Base-by-base conservation (phyloP, 306 rosid species). In the Fagus crenata region DNA sequence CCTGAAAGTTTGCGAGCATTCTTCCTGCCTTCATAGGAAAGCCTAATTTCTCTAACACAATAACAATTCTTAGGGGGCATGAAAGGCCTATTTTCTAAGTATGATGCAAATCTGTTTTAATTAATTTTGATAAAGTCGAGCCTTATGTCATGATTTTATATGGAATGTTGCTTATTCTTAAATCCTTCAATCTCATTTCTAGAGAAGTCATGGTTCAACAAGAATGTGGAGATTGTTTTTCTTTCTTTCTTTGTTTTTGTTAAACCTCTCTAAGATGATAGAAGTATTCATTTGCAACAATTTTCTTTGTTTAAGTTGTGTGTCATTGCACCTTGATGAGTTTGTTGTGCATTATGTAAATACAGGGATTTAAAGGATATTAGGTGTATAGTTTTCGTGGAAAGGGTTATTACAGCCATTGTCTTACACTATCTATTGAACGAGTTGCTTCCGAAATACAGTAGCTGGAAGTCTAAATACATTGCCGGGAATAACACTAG, bases 341-440 rank as follows among this genome's bases (percentile, higher is more conserved):
- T 80, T 17, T 69, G 17, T 17, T 69, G 42, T 59, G n/a, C 11
- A 70, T 71, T 18, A 31, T 65, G 76, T 43, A 53, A 55, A 59
- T 69, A 4, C 85, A 90, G 95, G 91, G 79, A 12, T 41, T 68
- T 88, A 22, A 79, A 84, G 61, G 89, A 88, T n/a, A 81, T 94
- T 58, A 89, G 98, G 74, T 94, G 97, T 81, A 88, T 94, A 76
- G 82, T 94, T 68, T 94, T 94, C 79, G 97, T 94, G 37, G 85
- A 92, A 81, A 89, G 98, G 87, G 82, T 92, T 46, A 71, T 94
- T 69, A 76, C 98, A 60, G 95, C 97, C 31, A 42, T 92, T 76
- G 95, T 85, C 49, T 81, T 94, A 22, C 82, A 83, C 33, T 69
- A 76, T 43, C 79, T 92, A 32, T 74, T 94, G 83, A 88, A 85